Conservation (phyloP, 208 protist species). For the Leishmania turanica region DNA sequence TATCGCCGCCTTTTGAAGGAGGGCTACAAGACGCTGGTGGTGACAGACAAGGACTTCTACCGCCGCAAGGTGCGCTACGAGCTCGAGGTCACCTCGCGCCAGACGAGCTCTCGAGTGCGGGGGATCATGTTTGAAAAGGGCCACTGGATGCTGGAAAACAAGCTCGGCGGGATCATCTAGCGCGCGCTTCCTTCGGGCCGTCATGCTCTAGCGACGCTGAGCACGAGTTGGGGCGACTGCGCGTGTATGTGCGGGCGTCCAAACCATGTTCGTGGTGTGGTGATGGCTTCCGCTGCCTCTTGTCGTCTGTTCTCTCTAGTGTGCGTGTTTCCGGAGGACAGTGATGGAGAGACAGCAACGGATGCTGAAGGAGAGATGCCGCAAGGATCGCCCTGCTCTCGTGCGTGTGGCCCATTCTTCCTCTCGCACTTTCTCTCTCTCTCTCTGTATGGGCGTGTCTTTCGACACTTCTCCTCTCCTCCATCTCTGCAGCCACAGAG, state of each 20-base stretch:
- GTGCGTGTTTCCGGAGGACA: neutral
- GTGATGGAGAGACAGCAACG: neutral
- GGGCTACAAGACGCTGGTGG: slow-evolving; percentile 43
- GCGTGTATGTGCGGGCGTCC: neutral
- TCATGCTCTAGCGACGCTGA: neutral
- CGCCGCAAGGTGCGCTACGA: slow-evolving; percentile 75
- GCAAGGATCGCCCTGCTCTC: neutral
- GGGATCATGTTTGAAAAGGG: slow-evolving; percentile 93
- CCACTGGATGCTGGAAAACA: slow-evolving; percentile 77
- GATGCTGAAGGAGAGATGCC: neutral
- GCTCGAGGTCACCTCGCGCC: slow-evolving; percentile 87
- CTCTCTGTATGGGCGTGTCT: neutral
- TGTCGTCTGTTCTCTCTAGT: neutral
- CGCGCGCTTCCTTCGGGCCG: neutral
- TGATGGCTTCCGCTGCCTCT: neutral
- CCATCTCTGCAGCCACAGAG: neutral
- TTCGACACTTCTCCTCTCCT: neutral
- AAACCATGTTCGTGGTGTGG: neutral
- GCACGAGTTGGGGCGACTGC: neutral
- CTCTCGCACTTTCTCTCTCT: neutral
- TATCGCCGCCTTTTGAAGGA: slow-evolving; percentile 79
- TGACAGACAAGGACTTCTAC: slow-evolving; percentile 83
- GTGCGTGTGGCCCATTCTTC: neutral
- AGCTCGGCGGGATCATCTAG: slow-evolving; percentile 82
- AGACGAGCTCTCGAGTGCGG: slow-evolving; percentile 84